These are phyloP conservation scores for peach (Prunus persica) DNA, from an alignment of 306 rosid species.

Conservation along the genomic window Prunus_persica_NCBIv2 NC_034009.1:5260001-5260500, in stretches of 20 bases:
- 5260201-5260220: constrained; percentile 33
- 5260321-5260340: constrained; percentile 75
- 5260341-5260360: constrained; percentile 60
- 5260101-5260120: background rate
- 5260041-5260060: constrained; percentile 58
- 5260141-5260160: background rate
- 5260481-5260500: background rate
- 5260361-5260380: constrained; percentile 84
- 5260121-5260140: background rate
- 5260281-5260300: constrained; percentile 68
- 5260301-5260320: constrained; percentile 77
- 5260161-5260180: background rate
- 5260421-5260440: constrained; percentile 1
- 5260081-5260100: background rate
- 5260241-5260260: constrained; percentile 93
- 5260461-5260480: background rate
- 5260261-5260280: constrained; percentile 66
- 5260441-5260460: background rate
- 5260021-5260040: constrained; percentile 68
- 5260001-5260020: constrained; percentile 62
- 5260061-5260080: background rate
- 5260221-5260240: constrained; percentile 83
- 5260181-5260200: constrained; percentile 4
- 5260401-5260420: constrained; percentile 2
- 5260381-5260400: constrained; percentile 71